phyloP scores from a whole-genome alignment of 73 alveolate species.

The Effrenium voratum region DNA sequence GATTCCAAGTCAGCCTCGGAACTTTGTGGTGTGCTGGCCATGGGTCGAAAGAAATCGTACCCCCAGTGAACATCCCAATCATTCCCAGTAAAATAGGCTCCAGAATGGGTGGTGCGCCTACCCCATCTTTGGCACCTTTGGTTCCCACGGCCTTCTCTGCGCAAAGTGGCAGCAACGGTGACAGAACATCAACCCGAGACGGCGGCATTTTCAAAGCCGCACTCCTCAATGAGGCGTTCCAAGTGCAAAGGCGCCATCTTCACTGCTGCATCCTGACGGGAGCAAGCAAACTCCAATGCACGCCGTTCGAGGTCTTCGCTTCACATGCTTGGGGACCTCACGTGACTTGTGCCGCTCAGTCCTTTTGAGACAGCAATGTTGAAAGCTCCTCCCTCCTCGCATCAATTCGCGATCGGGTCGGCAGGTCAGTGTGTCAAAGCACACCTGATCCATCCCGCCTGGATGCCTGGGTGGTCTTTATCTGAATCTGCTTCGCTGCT shows the following conservation, averaged over 20 bases:
- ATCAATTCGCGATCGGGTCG: background rate
- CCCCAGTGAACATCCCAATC: background rate
- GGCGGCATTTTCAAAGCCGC: conserved; percentile 47
- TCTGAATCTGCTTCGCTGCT: conserved; percentile 81
- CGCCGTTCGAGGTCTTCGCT: background rate
- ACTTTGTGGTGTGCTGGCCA: background rate
- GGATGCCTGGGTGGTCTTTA: conserved; percentile 43
- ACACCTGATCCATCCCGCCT: background rate
- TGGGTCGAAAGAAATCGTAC: background rate
- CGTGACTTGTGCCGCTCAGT: background rate
- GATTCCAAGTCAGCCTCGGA: conserved; percentile 57
- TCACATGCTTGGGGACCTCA: background rate
- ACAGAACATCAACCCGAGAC: background rate
- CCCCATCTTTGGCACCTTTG: background rate
- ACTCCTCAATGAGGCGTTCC: conserved; percentile 63
- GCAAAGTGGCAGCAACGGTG: background rate
- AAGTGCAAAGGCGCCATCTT: conserved; percentile 87
- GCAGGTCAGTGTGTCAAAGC: background rate
- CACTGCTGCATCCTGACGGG: conserved; percentile 68
- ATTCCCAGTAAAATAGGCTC: background rate
- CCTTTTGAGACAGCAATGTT: conserved; percentile 53
- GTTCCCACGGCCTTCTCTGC: background rate
- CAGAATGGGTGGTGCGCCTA: background rate
- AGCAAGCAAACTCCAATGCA: background rate
- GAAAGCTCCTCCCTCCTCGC: conserved; percentile 84